Percentiles rank a stretch among this genome's conserved stretches.
Conservation (phyloP, 805 yeast species). For the Yamadazyma tumulicola region DNA sequence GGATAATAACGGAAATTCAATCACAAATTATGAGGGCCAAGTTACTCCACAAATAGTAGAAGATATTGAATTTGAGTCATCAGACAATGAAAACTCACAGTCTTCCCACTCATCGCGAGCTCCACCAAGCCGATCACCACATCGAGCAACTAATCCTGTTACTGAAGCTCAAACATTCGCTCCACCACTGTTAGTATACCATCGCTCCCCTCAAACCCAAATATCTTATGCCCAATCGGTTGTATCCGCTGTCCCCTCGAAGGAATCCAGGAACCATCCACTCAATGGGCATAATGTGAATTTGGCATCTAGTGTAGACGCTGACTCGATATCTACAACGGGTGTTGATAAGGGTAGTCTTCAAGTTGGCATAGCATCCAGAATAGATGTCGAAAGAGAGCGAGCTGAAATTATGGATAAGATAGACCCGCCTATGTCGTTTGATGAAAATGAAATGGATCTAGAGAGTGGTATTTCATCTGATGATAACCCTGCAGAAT, state of each 20-base stretch:
- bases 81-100: constrained; percentile 20
- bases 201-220: not conserved
- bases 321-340: constrained; percentile 11
- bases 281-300: constrained; percentile 4
- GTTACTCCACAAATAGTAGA: no score
- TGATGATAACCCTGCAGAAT: constrained; percentile 16
- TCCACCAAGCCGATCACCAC: not conserved
- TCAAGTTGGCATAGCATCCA: constrained; percentile 11
- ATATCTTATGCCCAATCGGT: not conserved
- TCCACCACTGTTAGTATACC: no score
- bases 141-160: not conserved
- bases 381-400: constrained; percentile 11
- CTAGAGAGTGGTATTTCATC: constrained; percentile 13
- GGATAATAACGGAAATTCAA: not conserved
- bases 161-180: no score
- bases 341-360: constrained; percentile 12
- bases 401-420: constrained; percentile 18
- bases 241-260: not conserved
- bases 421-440: constrained; percentile 19
- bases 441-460: constrained; percentile 8
- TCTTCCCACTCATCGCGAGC: not conserved
- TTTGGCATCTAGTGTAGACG: constrained; percentile 14
- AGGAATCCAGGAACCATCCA: not conserved
- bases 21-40: no score
- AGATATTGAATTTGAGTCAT: constrained; percentile 26